phyloP scores from a whole-genome alignment of 805 yeast species.

The Tetrapisispora taiwanensis region DNA sequence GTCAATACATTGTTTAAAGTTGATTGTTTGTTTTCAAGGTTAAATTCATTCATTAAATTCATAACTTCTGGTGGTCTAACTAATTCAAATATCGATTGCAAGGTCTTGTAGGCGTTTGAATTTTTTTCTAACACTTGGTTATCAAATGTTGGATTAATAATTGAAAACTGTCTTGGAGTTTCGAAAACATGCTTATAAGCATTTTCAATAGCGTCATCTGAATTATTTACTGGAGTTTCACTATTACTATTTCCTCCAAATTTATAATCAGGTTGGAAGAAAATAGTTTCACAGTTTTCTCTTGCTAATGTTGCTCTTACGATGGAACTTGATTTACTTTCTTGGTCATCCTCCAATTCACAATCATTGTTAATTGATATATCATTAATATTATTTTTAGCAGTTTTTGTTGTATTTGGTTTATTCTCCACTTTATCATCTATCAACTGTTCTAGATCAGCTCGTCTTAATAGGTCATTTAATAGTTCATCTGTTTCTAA shows the following conservation, averaged over 20 bases:
- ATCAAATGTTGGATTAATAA: conserved; percentile 5
- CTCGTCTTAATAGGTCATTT: not conserved
- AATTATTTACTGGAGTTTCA: conserved; percentile 17
- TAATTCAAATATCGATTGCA: not conserved
- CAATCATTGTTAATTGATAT: not conserved
- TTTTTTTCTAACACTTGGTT: conserved; percentile 2
- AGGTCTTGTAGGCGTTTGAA: not conserved
- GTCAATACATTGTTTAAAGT: not conserved
- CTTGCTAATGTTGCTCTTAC: conserved; percentile 11
- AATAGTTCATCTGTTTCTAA: not conserved
- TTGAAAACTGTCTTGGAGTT: conserved; percentile 9
- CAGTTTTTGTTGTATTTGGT: not conserved
- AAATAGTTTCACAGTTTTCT: conserved; percentile 4
- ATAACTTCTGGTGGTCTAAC: not conserved
- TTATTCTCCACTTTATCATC: not conserved
- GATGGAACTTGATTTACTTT: conserved; percentile 12
- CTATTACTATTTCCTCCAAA: conserved; percentile 1
- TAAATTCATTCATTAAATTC: too few species aligned
- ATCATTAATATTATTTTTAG: not conserved
- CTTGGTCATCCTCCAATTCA: not conserved
- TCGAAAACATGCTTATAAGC: conserved; percentile 22
- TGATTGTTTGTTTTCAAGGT: not conserved
- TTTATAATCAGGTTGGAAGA: not conserved
- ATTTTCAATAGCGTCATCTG: conserved; percentile 6
- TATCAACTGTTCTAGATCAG: not conserved